Conservation (phyloP, 306 rosid species). For the Nissolia schottii region DNA sequence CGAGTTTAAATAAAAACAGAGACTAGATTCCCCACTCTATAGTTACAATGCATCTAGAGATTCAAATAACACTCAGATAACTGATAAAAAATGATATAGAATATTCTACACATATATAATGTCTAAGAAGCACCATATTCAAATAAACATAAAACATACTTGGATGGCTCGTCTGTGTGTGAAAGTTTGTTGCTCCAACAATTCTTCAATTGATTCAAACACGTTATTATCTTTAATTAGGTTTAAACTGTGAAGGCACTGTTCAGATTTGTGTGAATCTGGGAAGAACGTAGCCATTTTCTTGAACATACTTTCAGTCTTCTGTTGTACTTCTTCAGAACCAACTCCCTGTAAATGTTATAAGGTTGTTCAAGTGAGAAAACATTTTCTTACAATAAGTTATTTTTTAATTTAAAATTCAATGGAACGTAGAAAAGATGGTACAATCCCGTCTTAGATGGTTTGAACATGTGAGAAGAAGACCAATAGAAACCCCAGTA, state of each 20-base stretch:
- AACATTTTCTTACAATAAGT: neutral
- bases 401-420: too few relatives aligned
- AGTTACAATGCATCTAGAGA: neutral
- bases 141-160: conserved; percentile 47
- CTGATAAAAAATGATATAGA: neutral
- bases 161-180: conserved; percentile 36
- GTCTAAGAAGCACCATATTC: conserved; percentile 28
- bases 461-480: too few relatives aligned
- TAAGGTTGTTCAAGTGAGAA: neutral
- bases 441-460: too few relatives aligned
- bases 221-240: conserved; percentile 63
- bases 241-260: conserved; percentile 63
- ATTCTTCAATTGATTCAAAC: conserved; percentile 53
- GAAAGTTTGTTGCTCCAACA: conserved; percentile 54
- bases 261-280: conserved; percentile 72
- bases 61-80: neutral
- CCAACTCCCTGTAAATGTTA: conserved; percentile 53
- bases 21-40: too few relatives aligned
- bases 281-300: conserved; percentile 70
- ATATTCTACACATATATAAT: conserved; percentile 8
- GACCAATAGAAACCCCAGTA: too few relatives aligned
- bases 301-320: conserved; percentile 40
- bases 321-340: conserved; percentile 59
- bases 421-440: too few relatives aligned
- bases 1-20: too few relatives aligned